phyloP scores from a whole-genome alignment of 306 rosid species.

The Neltuma alba region DNA sequence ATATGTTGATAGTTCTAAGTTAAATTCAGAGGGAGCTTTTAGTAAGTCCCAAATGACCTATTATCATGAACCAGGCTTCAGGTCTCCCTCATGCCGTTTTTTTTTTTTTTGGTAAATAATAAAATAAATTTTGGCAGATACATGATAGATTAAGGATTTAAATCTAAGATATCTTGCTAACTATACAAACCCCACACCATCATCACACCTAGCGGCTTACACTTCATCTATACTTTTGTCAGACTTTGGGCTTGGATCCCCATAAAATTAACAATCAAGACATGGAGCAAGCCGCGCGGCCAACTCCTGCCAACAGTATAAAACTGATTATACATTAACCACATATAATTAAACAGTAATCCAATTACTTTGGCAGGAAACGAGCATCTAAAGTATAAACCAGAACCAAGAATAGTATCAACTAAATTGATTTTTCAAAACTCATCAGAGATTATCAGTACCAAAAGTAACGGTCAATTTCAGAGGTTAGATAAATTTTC shows the following conservation, averaged over 20 bases:
- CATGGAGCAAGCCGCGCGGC: neutral
- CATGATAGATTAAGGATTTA: neutral
- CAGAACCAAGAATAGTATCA: neutral
- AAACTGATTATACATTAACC: neutral
- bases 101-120: neutral
- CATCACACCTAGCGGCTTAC: neutral
- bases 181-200: neutral
- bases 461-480: neutral
- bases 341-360: neutral
- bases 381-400: neutral
- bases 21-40: constrained; percentile 3
- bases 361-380: neutral
- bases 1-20: neutral
- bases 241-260: neutral
- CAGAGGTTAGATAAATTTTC: neutral
- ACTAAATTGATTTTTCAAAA: neutral
- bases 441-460: neutral
- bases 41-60: neutral
- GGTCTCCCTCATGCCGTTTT: neutral
- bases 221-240: neutral
- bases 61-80: neutral
- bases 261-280: neutral
- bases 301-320: constrained; percentile 1
- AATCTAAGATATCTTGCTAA: neutral
- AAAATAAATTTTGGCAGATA: neutral